Evolutionary conservation across 352 stramenopile species (phyloP).

Genomic region (Elongisporangium senticosum): DNA sequence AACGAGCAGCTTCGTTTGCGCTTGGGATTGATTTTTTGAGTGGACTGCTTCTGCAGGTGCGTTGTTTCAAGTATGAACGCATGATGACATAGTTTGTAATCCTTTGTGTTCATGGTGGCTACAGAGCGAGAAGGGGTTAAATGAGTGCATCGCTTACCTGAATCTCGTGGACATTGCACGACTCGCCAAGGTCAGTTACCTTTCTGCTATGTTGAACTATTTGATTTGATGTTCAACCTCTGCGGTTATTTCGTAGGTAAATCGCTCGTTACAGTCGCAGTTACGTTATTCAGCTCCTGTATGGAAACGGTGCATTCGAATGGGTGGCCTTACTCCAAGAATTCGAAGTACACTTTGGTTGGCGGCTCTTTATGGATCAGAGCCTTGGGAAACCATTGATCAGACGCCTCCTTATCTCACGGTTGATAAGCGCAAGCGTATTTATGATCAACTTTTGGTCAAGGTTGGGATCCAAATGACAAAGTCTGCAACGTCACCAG

Average conservation of each 20-base stretch:
- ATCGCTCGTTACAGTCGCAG: constrained; percentile 26
- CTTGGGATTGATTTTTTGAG: constrained; percentile 15
- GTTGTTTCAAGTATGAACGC: not conserved
- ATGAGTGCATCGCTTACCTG: constrained; percentile 39
- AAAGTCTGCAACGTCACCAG: constrained; percentile 12
- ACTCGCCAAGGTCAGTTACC: constrained; percentile 24
- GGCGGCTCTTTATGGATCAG: constrained; percentile 50
- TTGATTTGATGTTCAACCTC: not conserved
- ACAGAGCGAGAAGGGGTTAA: constrained; percentile 27
- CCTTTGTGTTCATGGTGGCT: not conserved
- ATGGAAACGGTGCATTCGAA: constrained; percentile 73
- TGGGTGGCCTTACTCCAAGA: constrained; percentile 31
- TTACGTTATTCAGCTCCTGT: constrained; percentile 41
- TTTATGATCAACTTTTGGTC: constrained; percentile 65
- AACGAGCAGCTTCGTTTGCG: not conserved
- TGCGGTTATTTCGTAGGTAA: constrained; percentile 17
- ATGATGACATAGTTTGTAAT: constrained; percentile 1
- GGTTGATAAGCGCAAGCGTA: constrained; percentile 29
- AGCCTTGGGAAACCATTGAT: constrained; percentile 22
- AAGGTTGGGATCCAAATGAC: constrained; percentile 45
- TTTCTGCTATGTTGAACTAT: not conserved
- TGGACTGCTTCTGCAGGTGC: constrained; percentile 22
- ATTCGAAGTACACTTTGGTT: constrained; percentile 66
- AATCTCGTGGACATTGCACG: constrained; percentile 37
- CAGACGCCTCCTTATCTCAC: constrained; percentile 34